These are phyloP conservation scores for Toxicodendron radicans DNA, from an alignment of 345 rosid genomes.

Conservation along the genomic window DNA sequence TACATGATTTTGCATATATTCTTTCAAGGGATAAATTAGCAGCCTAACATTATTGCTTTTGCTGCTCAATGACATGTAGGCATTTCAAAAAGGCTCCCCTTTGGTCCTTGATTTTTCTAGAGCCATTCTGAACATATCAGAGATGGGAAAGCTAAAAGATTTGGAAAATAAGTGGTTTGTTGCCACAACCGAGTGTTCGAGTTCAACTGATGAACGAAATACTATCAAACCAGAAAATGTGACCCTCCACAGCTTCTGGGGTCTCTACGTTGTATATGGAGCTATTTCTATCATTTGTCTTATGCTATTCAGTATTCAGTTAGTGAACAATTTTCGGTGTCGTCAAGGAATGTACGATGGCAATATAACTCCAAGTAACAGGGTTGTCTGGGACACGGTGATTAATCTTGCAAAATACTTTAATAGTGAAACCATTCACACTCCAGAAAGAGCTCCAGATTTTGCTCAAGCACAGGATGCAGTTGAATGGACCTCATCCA, in stretches of 20 bases:
- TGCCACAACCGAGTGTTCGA: slow-evolving; percentile 20
- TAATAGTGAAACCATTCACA: not conserved
- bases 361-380: slow-evolving; percentile 4
- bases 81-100: slow-evolving; percentile 50
- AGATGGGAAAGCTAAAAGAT: slow-evolving; percentile 31
- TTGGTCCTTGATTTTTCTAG: slow-evolving; percentile 42
- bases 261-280: slow-evolving; percentile 36
- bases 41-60: not conserved
- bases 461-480: not conserved
- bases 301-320: slow-evolving; percentile 22
- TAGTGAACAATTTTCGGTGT: slow-evolving; percentile 4
- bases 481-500: not conserved
- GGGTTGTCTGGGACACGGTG: slow-evolving; percentile 17
- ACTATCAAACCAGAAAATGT: slow-evolving; percentile 29
- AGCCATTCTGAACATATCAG: slow-evolving; percentile 43
- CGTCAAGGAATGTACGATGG: not conserved
- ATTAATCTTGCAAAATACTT: slow-evolving; percentile 13
- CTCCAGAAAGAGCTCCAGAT: slow-evolving; percentile 1
- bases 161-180: slow-evolving; percentile 39
- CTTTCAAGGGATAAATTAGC: not conserved
- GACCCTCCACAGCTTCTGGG: slow-evolving; percentile 47
- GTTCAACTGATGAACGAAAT: slow-evolving; percentile 20
- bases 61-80: slow-evolving; percentile 26
- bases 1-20: not conserved
- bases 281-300: slow-evolving; percentile 40